These are phyloP conservation scores for Tolypocladium nubicola DNA, from an alignment of 2,329 filamentous ascomycete genomes.

Conservation along the genomic window DNA sequence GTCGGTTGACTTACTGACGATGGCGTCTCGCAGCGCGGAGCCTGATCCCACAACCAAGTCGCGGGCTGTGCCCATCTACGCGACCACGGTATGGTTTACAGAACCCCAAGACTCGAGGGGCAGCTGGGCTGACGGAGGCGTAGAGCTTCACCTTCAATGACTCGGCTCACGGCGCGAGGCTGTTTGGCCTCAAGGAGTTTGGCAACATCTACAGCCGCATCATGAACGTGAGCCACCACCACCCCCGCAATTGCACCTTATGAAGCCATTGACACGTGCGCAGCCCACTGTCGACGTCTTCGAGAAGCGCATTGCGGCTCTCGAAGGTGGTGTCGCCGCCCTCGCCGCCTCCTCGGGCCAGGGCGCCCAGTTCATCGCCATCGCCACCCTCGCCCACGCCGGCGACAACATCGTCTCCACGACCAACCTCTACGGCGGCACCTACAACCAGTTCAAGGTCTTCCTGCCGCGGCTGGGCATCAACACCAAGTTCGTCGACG, in stretches of 20 bases:
- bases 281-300: constrained; percentile 91
- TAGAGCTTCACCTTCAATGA: constrained; percentile 91
- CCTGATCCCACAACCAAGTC: constrained; percentile 75
- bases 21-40: constrained; percentile 47
- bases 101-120: not conserved
- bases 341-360: constrained; percentile 80
- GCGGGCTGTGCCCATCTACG: constrained; percentile 91
- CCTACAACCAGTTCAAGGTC: constrained; percentile 96
- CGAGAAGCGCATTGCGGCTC: constrained; percentile 89
- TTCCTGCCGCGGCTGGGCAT: constrained; percentile 80
- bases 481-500: constrained; percentile 74
- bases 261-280: not conserved
- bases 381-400: constrained; percentile 70
- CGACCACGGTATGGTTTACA: constrained; percentile 51
- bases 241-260: not conserved
- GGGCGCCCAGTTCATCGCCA: constrained; percentile 83
- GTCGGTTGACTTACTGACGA: not conserved
- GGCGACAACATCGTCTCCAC: constrained; percentile 94
- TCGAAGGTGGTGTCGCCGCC: constrained; percentile 84
- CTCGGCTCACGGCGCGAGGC: constrained; percentile 84
- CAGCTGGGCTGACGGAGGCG: not conserved
- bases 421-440: constrained; percentile 85
- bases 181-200: constrained; percentile 93
- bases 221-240: constrained; percentile 59
- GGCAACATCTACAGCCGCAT: constrained; percentile 98